phyloP scores from a whole-genome alignment of 345 rosid genomes.

The Murraya koenigii region DNA sequence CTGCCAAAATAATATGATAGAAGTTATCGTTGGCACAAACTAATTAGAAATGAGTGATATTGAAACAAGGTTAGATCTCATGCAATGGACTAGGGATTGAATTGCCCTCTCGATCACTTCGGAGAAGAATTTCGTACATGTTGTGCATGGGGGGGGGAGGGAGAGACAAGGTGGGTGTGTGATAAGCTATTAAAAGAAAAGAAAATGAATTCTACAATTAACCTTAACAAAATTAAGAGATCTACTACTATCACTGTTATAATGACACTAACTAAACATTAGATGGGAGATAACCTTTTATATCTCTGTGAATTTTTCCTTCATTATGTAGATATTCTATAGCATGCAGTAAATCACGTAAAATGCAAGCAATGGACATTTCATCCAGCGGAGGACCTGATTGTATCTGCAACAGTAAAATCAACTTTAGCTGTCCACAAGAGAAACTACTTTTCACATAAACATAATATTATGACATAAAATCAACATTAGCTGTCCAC shows the following conservation, averaged over 20 bases:
- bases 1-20: constrained; percentile 48
- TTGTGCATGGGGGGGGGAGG: not conserved
- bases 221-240: not conserved
- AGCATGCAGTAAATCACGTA: constrained; percentile 95
- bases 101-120: not conserved
- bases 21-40: constrained; percentile 26
- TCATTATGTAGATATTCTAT: constrained; percentile 92
- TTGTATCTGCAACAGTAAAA: constrained; percentile 66
- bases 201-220: not conserved
- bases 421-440: constrained; percentile 19
- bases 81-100: not conserved
- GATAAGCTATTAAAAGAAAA: not conserved
- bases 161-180: not conserved
- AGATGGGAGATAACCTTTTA: constrained; percentile 63
- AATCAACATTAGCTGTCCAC: too few species aligned
- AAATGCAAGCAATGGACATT: constrained; percentile 85
- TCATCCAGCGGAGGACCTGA: constrained; percentile 93
- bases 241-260: not conserved
- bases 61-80: not conserved
- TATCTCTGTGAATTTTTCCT: constrained; percentile 98
- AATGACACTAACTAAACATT: not conserved
- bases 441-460: not conserved
- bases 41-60: not conserved
- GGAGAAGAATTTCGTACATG: not conserved
- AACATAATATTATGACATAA: not conserved